Base-by-base conservation (phyloP, 2,329 filamentous ascomycete species). In the Fusarium irregulare region DNA sequence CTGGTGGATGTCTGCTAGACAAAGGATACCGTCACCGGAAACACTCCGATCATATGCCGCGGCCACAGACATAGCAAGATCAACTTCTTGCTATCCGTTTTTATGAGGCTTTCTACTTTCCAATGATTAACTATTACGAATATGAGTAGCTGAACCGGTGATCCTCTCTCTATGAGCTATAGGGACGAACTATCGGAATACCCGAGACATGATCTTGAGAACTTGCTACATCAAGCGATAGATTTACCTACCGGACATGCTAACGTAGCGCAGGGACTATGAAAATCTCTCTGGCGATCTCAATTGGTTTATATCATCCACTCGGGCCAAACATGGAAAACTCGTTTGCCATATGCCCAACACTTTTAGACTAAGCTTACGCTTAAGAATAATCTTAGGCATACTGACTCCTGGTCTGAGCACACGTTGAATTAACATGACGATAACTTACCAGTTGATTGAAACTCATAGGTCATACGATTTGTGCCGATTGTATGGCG, bases 31-130 rank as follows among this genome's bases (percentile, higher is more conserved):
- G 30, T 41, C 23, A 37, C 11, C n/a, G 9, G 48, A 46, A 41
- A 49, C 44, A 65, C 48, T 66, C 25, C 37, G 5, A 48, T 27
- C 20, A 41, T 40, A 25, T 6, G 8, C 25, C 16, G 56, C 8
- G 16, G 13, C 3, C 7, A 34, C 4, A 20, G 34, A 1, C 14
- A 14, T 4, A 16, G 4, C 7, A 11, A 21, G 4, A 1, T 23
- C 20, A 12, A 1, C 1, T 12, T 4, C 2, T 9, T 3, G 4
- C 3, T 27, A 2, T 9, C 7, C 13, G 18, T 6, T 9, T 8
- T 21, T 13, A 16, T 6, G 1, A 21, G 20, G 8, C 21, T 2
- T 13, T 25, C 4, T 3, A 16, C 0, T 9, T 47, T 40, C 4
- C 3, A 13, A 20, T 13, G 1, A 18, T 32, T 2, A 10, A 2